A percentile compares a stretch with the other conserved stretches of the same genome.
These are phyloP conservation scores for Cladophialophora bantiana DNA, from an alignment of 2,329 filamentous ascomycete genomes.

Conservation along the genomic window DNA sequence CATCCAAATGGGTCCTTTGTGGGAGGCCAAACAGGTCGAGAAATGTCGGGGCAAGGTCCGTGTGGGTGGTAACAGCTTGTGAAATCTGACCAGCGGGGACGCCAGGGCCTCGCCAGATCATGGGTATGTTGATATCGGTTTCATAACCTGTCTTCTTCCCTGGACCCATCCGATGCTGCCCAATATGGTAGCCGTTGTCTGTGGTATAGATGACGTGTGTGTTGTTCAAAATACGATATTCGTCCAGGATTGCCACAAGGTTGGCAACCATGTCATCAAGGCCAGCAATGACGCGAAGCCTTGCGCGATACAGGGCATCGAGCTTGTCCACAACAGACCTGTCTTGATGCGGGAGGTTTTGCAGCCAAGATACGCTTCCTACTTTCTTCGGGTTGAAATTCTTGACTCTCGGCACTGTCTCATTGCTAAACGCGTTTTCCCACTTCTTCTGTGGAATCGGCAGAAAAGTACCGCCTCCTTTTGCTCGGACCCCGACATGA, in stretches of 20 bases:
- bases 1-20: constrained; percentile 38
- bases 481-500: neutral
- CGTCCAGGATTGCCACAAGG: constrained; percentile 52
- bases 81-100: constrained; percentile 50
- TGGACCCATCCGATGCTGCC: constrained; percentile 64
- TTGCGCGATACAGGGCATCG: too few relatives aligned
- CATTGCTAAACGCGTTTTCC: too few relatives aligned
- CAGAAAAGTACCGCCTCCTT: too few relatives aligned
- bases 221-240: constrained; percentile 54
- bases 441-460: too few relatives aligned
- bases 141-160: constrained; percentile 66
- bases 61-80: constrained; percentile 64
- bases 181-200: constrained; percentile 66
- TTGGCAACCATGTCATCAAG: constrained; percentile 49
- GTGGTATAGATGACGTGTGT: constrained; percentile 67
- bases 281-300: too few relatives aligned
- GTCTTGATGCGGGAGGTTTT: neutral
- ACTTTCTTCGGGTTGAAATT: constrained; percentile 1
- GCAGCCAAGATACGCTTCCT: neutral
- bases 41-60: constrained; percentile 68
- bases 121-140: constrained; percentile 65
- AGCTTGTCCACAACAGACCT: neutral
- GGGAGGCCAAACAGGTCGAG: constrained; percentile 53
- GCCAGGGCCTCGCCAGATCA: constrained; percentile 65
- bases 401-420: neutral